Percentiles rank a stretch among this genome's conserved stretches.
Conservation (phyloP, 805 yeast species). For the Candida sanyiensis region DNA sequence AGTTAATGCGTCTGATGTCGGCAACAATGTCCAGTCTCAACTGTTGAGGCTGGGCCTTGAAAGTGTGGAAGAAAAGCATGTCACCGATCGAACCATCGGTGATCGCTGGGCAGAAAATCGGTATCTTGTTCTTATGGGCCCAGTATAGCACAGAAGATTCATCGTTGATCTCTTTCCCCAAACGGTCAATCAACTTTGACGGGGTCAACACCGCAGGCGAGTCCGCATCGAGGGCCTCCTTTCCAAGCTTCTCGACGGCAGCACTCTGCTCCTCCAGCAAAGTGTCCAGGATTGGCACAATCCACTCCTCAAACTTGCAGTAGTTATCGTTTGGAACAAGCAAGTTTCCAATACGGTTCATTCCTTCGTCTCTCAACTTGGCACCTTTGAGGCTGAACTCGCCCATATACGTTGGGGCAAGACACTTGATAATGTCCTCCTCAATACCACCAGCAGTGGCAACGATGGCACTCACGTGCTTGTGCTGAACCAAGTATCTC, state of each 20-base stretch:
- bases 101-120: conserved; percentile 94
- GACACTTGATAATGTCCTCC: conserved; percentile 92
- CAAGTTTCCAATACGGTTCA: conserved; percentile 96
- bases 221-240: conserved; percentile 55
- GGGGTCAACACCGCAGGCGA: conserved; percentile 81
- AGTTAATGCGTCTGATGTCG: conserved; percentile 86
- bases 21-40: conserved; percentile 87
- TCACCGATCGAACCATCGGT: conserved; percentile 99
- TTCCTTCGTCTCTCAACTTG: conserved; percentile 83
- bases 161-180: conserved; percentile 93
- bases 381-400: conserved; percentile 82
- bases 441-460: conserved; percentile 99
- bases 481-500: conserved; percentile 84
- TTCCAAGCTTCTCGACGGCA: conserved; percentile 48
- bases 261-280: conserved; percentile 86
- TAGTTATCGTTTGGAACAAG: conserved; percentile 97
- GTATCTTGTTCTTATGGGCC: conserved; percentile 96
- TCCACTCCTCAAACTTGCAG: conserved; percentile 98
- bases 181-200: conserved; percentile 81
- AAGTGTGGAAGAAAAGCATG: conserved; percentile 97
- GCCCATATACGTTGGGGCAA: conserved; percentile 95
- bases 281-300: conserved; percentile 85
- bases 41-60: conserved; percentile 87
- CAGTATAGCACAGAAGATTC: conserved; percentile 92
- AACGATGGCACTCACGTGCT: conserved; percentile 90